Percentiles rank a stretch among this genome's conserved stretches.
Conservation (phyloP, 306 rosid genomes). For the Cicer arietinum region DNA sequence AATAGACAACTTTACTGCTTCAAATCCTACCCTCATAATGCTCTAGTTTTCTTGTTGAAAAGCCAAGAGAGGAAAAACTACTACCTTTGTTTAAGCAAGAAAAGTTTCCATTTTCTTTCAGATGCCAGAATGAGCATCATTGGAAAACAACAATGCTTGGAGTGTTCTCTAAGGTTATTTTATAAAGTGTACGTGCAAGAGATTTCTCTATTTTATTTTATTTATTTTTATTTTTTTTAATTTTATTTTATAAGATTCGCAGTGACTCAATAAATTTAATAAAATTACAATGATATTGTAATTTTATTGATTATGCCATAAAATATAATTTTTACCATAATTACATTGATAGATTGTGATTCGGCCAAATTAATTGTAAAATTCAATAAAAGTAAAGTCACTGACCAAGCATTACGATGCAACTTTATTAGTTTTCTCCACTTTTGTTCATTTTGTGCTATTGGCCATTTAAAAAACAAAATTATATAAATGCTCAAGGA, state of each 20-base stretch:
- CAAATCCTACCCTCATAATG: conserved; percentile 23
- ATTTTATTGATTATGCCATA: too few relatives aligned
- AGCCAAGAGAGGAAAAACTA: background rate
- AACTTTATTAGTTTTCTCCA: conserved; percentile 37
- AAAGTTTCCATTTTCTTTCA: conserved; percentile 12
- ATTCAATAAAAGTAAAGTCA: conserved; percentile 4
- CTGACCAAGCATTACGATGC: conserved; percentile 35
- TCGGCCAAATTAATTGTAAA: too few relatives aligned
- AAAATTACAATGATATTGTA: too few relatives aligned
- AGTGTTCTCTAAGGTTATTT: conserved; percentile 1
- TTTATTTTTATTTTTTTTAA: background rate
- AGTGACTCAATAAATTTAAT: too few relatives aligned
- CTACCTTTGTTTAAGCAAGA: background rate
- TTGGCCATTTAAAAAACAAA: conserved; percentile 5
- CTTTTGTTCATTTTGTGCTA: conserved; percentile 2
- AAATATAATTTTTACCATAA: too few relatives aligned
- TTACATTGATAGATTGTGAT: too few relatives aligned
- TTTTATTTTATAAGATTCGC: background rate
- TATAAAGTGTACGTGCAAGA: conserved; percentile 2
- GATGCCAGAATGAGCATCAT: background rate
- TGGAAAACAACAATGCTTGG: conserved; percentile 15
- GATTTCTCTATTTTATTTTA: conserved; percentile 24
- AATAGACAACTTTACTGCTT: conserved; percentile 20
- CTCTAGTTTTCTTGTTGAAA: conserved; percentile 23
- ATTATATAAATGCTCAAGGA: conserved; percentile 18